Evolutionary conservation across 768 basidiomycete genomes (phyloP).

Genomic region (Erythrobasidium yunnanense): DNA sequence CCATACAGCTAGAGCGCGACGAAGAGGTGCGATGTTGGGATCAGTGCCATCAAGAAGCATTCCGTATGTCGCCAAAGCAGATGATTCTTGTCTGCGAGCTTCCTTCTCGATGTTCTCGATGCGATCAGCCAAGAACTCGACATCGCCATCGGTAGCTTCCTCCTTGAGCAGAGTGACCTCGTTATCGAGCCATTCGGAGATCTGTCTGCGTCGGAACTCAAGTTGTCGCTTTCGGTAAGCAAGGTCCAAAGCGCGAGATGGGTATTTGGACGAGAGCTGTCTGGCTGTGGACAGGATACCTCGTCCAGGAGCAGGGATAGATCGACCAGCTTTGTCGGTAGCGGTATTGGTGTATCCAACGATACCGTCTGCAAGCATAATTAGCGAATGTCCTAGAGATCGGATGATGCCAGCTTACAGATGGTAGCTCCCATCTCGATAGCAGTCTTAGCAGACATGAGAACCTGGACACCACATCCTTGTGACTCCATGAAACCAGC

Average conservation of each 20-base stretch:
- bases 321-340: conserved; percentile 96
- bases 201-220: conserved; percentile 85
- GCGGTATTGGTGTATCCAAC: conserved; percentile 93
- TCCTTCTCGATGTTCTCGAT: conserved; percentile 79
- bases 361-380: conserved; percentile 48
- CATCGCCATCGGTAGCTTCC: conserved; percentile 56
- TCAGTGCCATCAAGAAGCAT: conserved; percentile 77
- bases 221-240: conserved; percentile 88
- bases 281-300: conserved; percentile 82
- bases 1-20: conserved; percentile 93
- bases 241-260: conserved; percentile 68
- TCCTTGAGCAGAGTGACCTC: conserved; percentile 74
- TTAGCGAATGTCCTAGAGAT: neutral
- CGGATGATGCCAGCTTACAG: conserved; percentile 39
- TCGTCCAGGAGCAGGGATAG: conserved; percentile 89
- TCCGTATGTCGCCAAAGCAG: conserved; percentile 82
- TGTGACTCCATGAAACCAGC: conserved; percentile 92
- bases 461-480: conserved; percentile 89
- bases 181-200: conserved; percentile 74
- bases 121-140: conserved; percentile 63
- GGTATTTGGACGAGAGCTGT: conserved; percentile 62
- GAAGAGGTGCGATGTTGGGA: conserved; percentile 75
- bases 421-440: conserved; percentile 87
- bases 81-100: conserved; percentile 80
- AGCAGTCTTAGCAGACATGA: conserved; percentile 95